A percentile compares a stretch with the other conserved stretches of the same genome.
Conservation (phyloP, 148 eudicot genomes). For the Euryodendron excelsum region DNA sequence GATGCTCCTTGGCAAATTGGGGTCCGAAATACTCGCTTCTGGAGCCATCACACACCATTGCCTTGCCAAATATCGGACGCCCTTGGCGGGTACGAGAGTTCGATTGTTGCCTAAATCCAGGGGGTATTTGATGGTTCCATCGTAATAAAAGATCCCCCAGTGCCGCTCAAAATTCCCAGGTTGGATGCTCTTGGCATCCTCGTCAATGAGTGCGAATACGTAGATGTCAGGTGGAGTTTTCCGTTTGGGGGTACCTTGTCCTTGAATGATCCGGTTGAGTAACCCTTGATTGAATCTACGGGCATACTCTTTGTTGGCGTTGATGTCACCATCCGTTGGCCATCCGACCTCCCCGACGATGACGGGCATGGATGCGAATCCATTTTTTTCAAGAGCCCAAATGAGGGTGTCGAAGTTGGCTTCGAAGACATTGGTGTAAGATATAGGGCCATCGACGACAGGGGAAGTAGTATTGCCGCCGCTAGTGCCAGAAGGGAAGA, state of each 20-base stretch:
- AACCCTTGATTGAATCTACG: slow-evolving; percentile 76
- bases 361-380: slow-evolving; percentile 54
- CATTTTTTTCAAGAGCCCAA: slow-evolving; percentile 70
- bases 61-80: slow-evolving; percentile 59
- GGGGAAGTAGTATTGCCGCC: slow-evolving; percentile 28
- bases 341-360: slow-evolving; percentile 97
- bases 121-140: slow-evolving; percentile 66
- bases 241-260: slow-evolving; percentile 78
- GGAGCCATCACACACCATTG: slow-evolving; percentile 87
- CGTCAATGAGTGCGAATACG: slow-evolving; percentile 66
- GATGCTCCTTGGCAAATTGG: slow-evolving; percentile 42
- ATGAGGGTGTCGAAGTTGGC: slow-evolving; percentile 92
- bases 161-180: slow-evolving; percentile 96
- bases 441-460: slow-evolving; percentile 61
- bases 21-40: slow-evolving; percentile 47
- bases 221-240: slow-evolving; percentile 69
- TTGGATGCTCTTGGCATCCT: slow-evolving; percentile 74
- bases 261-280: slow-evolving; percentile 46
- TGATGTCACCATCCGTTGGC: slow-evolving; percentile 76
- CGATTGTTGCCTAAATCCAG: slow-evolving; percentile 34
- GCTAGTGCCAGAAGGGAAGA: slow-evolving; percentile 58
- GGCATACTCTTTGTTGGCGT: slow-evolving; percentile 61
- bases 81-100: slow-evolving; percentile 58
- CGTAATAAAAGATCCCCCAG: slow-evolving; percentile 84
- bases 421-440: slow-evolving; percentile 81